A percentile compares a stretch with the other conserved stretches of the same genome.
phyloP scores from a whole-genome alignment of 495 filamentous ascomycete species.

The Hypoxylon rickii region DNA sequence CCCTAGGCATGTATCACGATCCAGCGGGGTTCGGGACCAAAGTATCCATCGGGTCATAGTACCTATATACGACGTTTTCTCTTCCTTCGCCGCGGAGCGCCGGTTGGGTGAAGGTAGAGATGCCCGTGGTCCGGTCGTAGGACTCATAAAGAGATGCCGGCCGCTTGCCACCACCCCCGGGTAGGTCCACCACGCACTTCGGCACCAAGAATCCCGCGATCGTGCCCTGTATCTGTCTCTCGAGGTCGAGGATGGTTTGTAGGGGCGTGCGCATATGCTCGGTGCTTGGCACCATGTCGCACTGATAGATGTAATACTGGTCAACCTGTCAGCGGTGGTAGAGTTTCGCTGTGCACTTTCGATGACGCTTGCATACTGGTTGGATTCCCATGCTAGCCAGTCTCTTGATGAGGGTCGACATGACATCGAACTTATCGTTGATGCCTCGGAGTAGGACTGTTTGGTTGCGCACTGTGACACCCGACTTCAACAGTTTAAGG shows the following conservation, averaged over 20 bases:
- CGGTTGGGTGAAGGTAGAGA: slow-evolving; percentile 58
- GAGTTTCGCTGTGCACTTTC: slow-evolving; percentile 24
- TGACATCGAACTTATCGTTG: slow-evolving; percentile 58
- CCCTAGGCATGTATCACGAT: background rate
- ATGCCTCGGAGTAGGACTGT: slow-evolving; percentile 59
- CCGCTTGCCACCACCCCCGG: slow-evolving; percentile 64
- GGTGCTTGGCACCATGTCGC: slow-evolving; percentile 59
- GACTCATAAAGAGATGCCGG: slow-evolving; percentile 54
- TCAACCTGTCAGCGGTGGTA: slow-evolving; percentile 24
- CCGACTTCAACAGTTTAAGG: slow-evolving; percentile 52
- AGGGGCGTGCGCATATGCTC: slow-evolving; percentile 67
- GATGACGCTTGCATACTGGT: too few relatives aligned
- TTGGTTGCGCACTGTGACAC: slow-evolving; percentile 58
- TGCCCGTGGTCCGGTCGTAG: slow-evolving; percentile 56
- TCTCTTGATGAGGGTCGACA: slow-evolving; percentile 53
- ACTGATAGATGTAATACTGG: slow-evolving; percentile 64
- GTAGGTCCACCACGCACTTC: slow-evolving; percentile 64
- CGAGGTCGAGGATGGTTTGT: slow-evolving; percentile 58
- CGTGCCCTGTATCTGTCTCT: slow-evolving; percentile 57
- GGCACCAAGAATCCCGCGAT: slow-evolving; percentile 65
- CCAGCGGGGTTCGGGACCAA: background rate
- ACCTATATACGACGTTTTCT: slow-evolving; percentile 56
- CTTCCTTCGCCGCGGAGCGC: slow-evolving; percentile 51
- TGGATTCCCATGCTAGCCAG: slow-evolving; percentile 59
- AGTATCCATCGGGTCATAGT: slow-evolving; percentile 57